phyloP scores from a whole-genome alignment of 148 eudicot genomes.

The Heliamphora exappendiculata region DNA sequence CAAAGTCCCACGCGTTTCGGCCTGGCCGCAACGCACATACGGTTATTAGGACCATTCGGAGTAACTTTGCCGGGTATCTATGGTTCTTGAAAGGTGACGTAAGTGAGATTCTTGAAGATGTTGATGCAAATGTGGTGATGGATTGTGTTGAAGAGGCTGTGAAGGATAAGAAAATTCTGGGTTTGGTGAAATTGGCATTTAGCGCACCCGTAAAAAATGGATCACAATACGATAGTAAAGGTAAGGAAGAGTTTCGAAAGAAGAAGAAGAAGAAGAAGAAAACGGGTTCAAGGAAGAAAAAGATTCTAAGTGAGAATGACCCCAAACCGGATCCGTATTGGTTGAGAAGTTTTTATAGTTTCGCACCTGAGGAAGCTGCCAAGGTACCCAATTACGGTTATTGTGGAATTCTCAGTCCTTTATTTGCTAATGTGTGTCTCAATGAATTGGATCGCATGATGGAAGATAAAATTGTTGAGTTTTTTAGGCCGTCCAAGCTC shows the following conservation, averaged over 20 bases:
- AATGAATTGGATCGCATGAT: conserved; percentile 72
- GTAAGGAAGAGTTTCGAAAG: neutral
- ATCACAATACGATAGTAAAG: conserved; percentile 13
- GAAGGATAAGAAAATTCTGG: conserved; percentile 65
- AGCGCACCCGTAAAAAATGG: conserved; percentile 4
- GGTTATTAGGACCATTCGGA: conserved; percentile 76
- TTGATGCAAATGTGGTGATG: conserved; percentile 46
- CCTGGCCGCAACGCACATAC: conserved; percentile 82
- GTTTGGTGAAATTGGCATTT: conserved; percentile 49
- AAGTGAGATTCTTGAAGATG: conserved; percentile 37
- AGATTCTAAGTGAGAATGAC: conserved; percentile 60
- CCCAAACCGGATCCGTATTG: conserved; percentile 97
- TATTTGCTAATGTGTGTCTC: conserved; percentile 71
- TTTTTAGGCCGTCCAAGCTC: conserved; percentile 41
- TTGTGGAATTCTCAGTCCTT: conserved; percentile 90
- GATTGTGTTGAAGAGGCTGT: conserved; percentile 51
- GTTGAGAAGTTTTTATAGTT: conserved; percentile 67
- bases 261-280: conserved; percentile 40
- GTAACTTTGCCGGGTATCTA: conserved; percentile 81
- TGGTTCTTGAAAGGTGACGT: conserved; percentile 85
- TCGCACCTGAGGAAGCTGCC: conserved; percentile 83
- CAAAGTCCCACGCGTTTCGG: conserved; percentile 76
- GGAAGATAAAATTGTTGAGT: conserved; percentile 58
- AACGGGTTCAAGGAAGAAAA: conserved; percentile 40
- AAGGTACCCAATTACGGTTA: conserved; percentile 71